Base-by-base conservation (phyloP, 352 stramenopile genomes). In the Peronospora destructor region DNA sequence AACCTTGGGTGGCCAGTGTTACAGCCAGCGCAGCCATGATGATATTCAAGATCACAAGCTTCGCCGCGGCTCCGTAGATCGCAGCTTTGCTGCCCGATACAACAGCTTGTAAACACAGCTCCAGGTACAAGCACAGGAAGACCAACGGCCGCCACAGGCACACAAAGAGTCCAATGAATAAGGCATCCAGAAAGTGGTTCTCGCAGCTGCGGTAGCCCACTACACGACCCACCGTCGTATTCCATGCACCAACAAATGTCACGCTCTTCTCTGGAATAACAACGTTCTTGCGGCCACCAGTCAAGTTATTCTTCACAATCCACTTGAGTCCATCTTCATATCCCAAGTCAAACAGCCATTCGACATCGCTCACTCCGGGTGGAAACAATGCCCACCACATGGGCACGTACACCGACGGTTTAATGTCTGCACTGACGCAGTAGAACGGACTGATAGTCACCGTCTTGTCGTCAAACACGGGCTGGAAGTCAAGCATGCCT, bases 391-490 rank as follows among this genome's bases (percentile, higher is more conserved):
- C 28, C 28, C 28, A 32, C 28, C 28, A 32, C 28, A 32, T 32
- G 28, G 28, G 28, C 28, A 32, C 28, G 28, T 32, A 32, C 7
- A 82, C 75, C 33, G 79, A 93, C 9, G 85, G 83, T 55, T 94
- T 94, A 53, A 94, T 95, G 56, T 94, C 84, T 5, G 83, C 81
- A 13, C 72, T 63, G 9, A 78, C 85, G 58, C 78, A 94, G 68
- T 94, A 95, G 60, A 95, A 87, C 19, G 83, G 81, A 37, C 77
- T 92, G 28, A 94, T 61, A 0, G 77, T 90, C 51, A 95, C 62
- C 1, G 83, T 95, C 30, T 75, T 68, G 8, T 56, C 63, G 44
- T 90, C 74, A 37, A 80, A 71, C 16, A 86, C 66, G 17, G 85
- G 85, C 59, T 91, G 76, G 54, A 94, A 91, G 57, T 87, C 79